phyloP scores from a whole-genome alignment of 306 rosid species.

The Myrica gale region DNA sequence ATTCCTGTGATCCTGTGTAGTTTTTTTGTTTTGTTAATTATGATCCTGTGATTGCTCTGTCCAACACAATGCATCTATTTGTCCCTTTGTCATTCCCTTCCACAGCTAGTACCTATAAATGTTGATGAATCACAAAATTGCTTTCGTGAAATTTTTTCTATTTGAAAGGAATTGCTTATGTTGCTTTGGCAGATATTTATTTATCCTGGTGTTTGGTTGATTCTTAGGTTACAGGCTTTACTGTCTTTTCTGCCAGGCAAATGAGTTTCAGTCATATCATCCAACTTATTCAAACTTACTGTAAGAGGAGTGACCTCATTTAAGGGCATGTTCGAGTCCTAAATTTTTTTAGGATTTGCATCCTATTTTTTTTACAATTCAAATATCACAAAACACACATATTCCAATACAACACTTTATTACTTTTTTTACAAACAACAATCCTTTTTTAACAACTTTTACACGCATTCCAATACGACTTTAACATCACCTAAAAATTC shows the following conservation, averaged over 20 bases:
- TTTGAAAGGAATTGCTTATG: background rate
- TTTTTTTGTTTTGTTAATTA: background rate
- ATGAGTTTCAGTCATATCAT: background rate
- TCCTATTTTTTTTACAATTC: too few relatives aligned
- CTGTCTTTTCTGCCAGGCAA: background rate
- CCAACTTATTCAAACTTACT: background rate
- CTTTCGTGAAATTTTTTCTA: background rate
- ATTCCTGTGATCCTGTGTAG: background rate
- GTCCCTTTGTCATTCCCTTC: background rate
- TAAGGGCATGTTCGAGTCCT: too few relatives aligned
- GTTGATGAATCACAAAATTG: background rate
- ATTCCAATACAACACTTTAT: too few relatives aligned
- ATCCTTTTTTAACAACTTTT: too few relatives aligned
- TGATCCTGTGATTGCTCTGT: background rate
- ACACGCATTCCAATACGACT: too few relatives aligned
- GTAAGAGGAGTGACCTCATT: slow-evolving; percentile 30
- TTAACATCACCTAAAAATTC: too few relatives aligned
- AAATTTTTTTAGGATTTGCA: too few relatives aligned
- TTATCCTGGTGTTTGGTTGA: background rate
- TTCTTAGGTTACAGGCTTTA: background rate
- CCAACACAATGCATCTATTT: background rate
- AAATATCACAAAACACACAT: too few relatives aligned
- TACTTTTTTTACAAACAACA: too few relatives aligned
- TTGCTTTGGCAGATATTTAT: background rate
- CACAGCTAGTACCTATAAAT: background rate